Percentiles rank a stretch among this genome's conserved stretches.
Conservation (phyloP, 169 alveolate species). For the Theileria parva region DNA sequence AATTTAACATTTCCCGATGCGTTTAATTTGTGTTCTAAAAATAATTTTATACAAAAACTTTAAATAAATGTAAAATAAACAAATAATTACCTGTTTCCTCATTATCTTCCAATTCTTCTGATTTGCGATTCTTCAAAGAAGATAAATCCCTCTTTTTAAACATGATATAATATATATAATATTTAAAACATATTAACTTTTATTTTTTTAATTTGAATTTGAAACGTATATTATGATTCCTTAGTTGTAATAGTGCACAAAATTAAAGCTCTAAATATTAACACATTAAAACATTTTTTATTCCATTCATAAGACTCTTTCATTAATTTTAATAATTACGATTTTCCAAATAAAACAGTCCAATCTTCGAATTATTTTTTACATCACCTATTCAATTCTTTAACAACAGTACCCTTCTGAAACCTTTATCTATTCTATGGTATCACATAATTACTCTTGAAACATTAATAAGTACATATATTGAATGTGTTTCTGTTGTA, state of each 20-base stretch:
- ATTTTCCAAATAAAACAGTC: too few relatives aligned
- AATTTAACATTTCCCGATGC: constrained; percentile 4
- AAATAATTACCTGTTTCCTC: constrained; percentile 23
- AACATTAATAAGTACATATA: not conserved
- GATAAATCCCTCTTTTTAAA: constrained; percentile 49
- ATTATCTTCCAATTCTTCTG: constrained; percentile 47
- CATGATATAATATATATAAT: constrained; percentile 15
- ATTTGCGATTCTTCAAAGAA: constrained; percentile 39
- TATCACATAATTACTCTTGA: not conserved
- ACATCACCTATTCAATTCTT: too few relatives aligned
- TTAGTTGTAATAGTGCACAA: not conserved
- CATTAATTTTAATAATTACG: too few relatives aligned
- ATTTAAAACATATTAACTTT: not conserved
- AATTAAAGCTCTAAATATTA: not conserved
- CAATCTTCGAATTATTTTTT: too few relatives aligned
- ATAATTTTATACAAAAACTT: constrained; percentile 33
- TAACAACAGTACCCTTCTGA: too few relatives aligned
- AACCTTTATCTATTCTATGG: too few relatives aligned
- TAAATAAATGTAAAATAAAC: not conserved
- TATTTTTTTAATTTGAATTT: not conserved
- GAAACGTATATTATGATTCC: not conserved
- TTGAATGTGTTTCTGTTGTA: too few relatives aligned
- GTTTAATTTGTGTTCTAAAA: constrained; percentile 6
- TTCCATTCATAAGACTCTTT: not conserved
- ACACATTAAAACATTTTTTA: not conserved